Conservation (phyloP, 176 grass and related monocot genomes). For the Alopecurus myosuroides region DNA sequence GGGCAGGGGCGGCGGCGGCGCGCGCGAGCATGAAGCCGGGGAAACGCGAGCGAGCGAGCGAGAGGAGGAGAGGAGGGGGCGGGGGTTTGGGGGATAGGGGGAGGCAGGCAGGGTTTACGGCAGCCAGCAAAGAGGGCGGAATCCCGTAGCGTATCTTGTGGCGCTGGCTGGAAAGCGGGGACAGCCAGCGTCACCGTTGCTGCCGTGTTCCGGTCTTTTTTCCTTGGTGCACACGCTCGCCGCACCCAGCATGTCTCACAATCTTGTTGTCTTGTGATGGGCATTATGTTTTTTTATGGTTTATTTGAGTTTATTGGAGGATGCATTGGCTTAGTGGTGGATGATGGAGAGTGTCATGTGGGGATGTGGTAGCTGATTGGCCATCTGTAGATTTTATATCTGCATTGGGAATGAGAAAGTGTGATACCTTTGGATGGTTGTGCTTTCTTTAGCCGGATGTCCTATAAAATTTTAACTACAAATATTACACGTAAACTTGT, state of each 20-base stretch:
- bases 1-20: conserved; percentile 5
- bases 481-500: background rate
- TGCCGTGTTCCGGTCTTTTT: background rate
- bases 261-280: background rate
- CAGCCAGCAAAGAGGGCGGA: conserved; percentile 14
- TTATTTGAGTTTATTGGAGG: too few relatives aligned
- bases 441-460: background rate
- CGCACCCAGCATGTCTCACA: background rate
- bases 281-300: background rate
- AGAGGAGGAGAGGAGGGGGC: background rate
- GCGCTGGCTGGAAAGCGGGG: background rate
- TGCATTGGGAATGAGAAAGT: background rate
- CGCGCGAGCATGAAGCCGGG: background rate
- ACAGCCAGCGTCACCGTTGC: background rate
- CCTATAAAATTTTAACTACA: background rate
- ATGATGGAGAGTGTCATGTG: background rate
- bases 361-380: background rate
- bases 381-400: background rate
- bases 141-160: conserved; percentile 6
- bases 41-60: background rate
- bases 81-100: background rate
- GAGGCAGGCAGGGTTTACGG: conserved; percentile 37
- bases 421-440: background rate
- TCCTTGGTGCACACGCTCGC: background rate
- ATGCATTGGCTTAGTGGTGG: background rate